Base-by-base conservation (phyloP, 176 grass and related monocot genomes). In the Themeda triandra region DNA sequence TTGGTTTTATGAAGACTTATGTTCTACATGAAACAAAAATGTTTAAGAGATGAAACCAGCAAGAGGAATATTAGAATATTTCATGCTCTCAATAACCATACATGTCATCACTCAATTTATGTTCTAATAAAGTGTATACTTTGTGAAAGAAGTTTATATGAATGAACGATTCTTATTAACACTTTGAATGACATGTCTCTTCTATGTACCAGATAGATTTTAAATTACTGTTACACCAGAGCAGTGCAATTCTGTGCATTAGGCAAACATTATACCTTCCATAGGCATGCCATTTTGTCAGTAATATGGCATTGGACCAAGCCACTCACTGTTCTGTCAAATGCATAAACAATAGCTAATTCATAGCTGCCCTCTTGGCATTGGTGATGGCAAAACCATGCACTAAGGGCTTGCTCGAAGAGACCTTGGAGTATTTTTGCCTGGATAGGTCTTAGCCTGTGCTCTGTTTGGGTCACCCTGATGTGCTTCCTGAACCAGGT, bases 1-100 rank as follows among this genome's bases (percentile, higher is more conserved):
- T 77, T 48, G 24, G 27, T 32, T 83, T 68, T 69, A 80, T 79
- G 39, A n/a, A n/a, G n/a, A n/a, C n/a, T n/a, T n/a, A n/a, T n/a
- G n/a, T n/a, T n/a, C n/a, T n/a, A n/a, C n/a, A n/a, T n/a, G n/a
- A n/a, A n/a, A n/a, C n/a, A n/a, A n/a, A n/a, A n/a, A n/a, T n/a
- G n/a, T n/a, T n/a, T n/a, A n/a, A n/a, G n/a, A n/a, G n/a, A n/a
- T n/a, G n/a, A 51, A 40, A 5, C 39, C 8, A 40, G 39, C 11
- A 41, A 41, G 39, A 41, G 1, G 9, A 41, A 41, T 41, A 41
- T 10, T 41, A 41, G 8, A 41, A 10, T 8, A 4, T 65, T 79
- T 35, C 45, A 58, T 19, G 13, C 23, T 30, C 1, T 25, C 29
- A 27, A 73, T 73, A 76, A 60, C 25, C 19, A 75, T 68, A 69